A percentile compares a stretch with the other conserved stretches of the same genome.
These are phyloP conservation scores for Phaseolus coccineus DNA, from an alignment of 331 rosid genomes.

Conservation along the genomic window DNA sequence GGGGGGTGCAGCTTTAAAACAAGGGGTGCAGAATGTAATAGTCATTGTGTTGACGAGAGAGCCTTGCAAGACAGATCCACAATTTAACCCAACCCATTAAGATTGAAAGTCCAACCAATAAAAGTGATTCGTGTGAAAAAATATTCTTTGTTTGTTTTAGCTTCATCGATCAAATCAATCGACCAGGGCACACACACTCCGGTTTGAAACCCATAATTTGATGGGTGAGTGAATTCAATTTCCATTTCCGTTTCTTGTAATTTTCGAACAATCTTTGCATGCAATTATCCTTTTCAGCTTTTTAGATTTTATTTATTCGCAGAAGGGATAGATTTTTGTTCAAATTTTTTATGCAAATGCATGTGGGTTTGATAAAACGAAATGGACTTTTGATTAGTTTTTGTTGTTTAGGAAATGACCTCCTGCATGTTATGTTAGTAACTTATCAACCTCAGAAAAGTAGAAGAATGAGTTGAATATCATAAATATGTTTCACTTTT, in stretches of 20 bases:
- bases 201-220: neutral
- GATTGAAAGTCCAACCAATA: neutral
- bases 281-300: neutral
- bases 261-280: neutral
- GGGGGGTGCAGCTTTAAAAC: no score
- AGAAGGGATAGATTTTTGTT: neutral
- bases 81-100: neutral
- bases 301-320: neutral
- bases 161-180: neutral
- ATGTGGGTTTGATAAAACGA: neutral
- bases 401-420: constrained; percentile 1
- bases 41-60: no score
- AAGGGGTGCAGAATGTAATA: no score
- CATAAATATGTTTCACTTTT: neutral
- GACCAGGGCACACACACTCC: constrained; percentile 4
- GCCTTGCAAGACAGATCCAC: no score
- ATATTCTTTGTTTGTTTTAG: neutral
- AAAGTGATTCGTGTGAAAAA: neutral
- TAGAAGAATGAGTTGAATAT: neutral
- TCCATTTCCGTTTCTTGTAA: neutral
- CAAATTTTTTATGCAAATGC: constrained; percentile 20
- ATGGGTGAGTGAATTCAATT: constrained; percentile 8
- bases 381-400: neutral
- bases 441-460: neutral
- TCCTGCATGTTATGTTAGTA: neutral